Conservation (phyloP, 2,329 filamentous ascomycete species). For the Aureobasidium zeae region DNA sequence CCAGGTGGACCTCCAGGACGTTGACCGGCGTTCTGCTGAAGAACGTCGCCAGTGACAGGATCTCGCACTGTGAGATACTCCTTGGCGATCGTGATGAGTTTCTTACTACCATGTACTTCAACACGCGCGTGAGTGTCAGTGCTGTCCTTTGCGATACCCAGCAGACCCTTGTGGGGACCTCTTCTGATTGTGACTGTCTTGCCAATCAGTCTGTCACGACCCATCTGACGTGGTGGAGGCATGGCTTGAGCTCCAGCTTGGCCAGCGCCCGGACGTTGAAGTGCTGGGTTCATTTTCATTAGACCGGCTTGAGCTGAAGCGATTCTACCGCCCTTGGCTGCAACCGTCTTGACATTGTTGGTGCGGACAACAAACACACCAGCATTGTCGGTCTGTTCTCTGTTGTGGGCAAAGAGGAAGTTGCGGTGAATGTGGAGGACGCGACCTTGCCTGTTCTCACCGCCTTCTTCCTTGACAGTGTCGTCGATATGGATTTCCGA, state of each 20-base stretch:
- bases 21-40: conserved; percentile 52
- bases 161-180: conserved; percentile 81
- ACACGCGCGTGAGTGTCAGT: conserved; percentile 79
- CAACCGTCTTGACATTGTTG: conserved; percentile 77
- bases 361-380: conserved; percentile 83
- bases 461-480: conserved; percentile 80
- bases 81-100: conserved; percentile 77
- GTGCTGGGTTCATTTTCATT: conserved; percentile 81
- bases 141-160: conserved; percentile 93
- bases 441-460: conserved; percentile 75
- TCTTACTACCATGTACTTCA: conserved; percentile 89
- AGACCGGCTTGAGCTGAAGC: conserved; percentile 67
- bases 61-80: conserved; percentile 79
- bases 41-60: conserved; percentile 62
- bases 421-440: conserved; percentile 91
- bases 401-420: conserved; percentile 83
- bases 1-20: conserved; percentile 36
- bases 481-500: conserved; percentile 89
- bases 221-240: conserved; percentile 63
- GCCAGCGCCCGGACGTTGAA: conserved; percentile 56
- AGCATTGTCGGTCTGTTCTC: conserved; percentile 74
- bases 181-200: conserved; percentile 85
- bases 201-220: conserved; percentile 75
- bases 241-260: conserved; percentile 45
- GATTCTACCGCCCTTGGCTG: conserved; percentile 84